Conservation (phyloP, 805 yeast species). For the Starmera dryadoides region DNA sequence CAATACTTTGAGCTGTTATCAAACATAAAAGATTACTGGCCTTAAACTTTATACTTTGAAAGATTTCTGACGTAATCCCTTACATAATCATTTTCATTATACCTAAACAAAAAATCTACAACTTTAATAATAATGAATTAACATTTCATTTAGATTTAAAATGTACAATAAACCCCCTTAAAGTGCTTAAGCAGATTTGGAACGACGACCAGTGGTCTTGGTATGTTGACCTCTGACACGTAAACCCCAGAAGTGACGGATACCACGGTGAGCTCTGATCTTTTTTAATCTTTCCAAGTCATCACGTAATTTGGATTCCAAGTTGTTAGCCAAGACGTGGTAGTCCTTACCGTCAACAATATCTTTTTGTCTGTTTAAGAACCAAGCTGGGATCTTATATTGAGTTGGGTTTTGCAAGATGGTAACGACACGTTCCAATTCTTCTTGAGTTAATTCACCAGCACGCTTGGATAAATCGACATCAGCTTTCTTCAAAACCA, state of each 20-base stretch:
- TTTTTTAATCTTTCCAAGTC: constrained; percentile 99
- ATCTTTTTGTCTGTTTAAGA: constrained; percentile 99
- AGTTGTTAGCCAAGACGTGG: constrained; percentile 98
- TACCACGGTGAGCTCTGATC: constrained; percentile 99
- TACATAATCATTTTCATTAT: too few species aligned
- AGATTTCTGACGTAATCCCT: too few species aligned
- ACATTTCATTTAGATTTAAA: neutral
- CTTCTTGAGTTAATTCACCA: constrained; percentile 99
- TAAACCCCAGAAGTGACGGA: constrained; percentile 99
- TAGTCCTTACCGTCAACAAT: constrained; percentile 97
- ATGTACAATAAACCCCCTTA: constrained; percentile 1
- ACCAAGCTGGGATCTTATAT: constrained; percentile 99
- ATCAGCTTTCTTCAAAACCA: constrained; percentile 99
- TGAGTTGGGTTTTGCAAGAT: constrained; percentile 99
- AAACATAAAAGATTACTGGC: too few species aligned
- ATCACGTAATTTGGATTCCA: constrained; percentile 99
- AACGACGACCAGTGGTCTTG: constrained; percentile 99
- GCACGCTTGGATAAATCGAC: constrained; percentile 98
- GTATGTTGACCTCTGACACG: constrained; percentile 99
- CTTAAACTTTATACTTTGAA: too few species aligned
- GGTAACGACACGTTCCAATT: constrained; percentile 99
- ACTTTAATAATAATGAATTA: neutral
- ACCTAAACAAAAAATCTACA: too few species aligned
- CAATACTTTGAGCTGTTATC: too few species aligned
- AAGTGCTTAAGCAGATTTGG: constrained; percentile 26